Evolutionary conservation across 306 rosid genomes (phyloP).

Genomic region (Malus fusca): DNA sequence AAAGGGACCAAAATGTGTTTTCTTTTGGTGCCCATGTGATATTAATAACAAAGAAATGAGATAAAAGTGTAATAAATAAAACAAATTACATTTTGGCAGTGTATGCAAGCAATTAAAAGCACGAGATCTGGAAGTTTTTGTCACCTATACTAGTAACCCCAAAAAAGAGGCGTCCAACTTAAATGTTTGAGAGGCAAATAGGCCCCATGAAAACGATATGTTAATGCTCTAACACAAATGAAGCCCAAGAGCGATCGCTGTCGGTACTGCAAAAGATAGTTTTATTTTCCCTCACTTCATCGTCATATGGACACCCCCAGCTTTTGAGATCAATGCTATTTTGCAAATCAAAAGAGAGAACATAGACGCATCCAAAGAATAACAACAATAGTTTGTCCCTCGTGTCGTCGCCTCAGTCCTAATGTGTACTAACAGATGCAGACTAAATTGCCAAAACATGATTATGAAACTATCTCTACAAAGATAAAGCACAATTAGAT

Average conservation of each 20-base stretch:
- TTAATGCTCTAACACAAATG: slow-evolving; percentile 25
- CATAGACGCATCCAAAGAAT: background rate
- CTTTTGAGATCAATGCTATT: slow-evolving; percentile 5
- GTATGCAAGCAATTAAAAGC: slow-evolving; percentile 25
- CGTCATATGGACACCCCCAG: slow-evolving; percentile 10
- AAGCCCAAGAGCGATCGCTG: slow-evolving; percentile 29
- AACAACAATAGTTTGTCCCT: background rate
- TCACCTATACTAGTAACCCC: slow-evolving; percentile 25
- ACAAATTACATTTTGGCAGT: slow-evolving; percentile 33
- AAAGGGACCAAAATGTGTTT: background rate
- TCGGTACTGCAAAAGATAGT: slow-evolving; percentile 7
- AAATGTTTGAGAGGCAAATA: slow-evolving; percentile 21
- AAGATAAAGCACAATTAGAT: background rate
- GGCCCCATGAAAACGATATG: slow-evolving; percentile 50
- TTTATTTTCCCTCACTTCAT: slow-evolving; percentile 19
- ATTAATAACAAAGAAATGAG: background rate
- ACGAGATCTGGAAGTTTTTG: slow-evolving; percentile 37
- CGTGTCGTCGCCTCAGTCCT: background rate
- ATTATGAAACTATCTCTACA: background rate
- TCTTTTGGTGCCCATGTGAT: background rate
- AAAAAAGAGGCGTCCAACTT: slow-evolving; percentile 27
- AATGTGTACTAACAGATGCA: background rate
- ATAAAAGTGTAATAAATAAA: slow-evolving; percentile 22
- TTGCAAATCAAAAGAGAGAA: slow-evolving; percentile 8
- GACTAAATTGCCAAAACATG: background rate